Percentiles rank a stretch among this genome's conserved stretches.
These are phyloP conservation scores for Aegilops speltoides DNA, from an alignment of 176 grass and related monocot genomes.

Conservation along the genomic window DNA sequence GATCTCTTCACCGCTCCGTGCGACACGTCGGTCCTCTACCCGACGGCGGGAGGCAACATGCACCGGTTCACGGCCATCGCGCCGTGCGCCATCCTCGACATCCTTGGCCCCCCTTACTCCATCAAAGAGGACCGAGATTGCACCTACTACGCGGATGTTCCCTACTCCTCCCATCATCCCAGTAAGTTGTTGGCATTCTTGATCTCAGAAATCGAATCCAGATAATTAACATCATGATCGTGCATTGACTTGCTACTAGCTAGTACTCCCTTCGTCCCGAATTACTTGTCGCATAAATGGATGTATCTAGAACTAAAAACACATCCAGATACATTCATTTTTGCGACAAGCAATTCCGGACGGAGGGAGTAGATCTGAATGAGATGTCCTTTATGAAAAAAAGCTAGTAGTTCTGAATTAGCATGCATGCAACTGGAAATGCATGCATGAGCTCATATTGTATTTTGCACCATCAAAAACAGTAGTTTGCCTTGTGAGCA, in stretches of 20 bases:
- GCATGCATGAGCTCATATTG: background rate
- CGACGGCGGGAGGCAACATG: slow-evolving; percentile 77
- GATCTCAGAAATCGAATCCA: background rate
- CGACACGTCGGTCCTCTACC: slow-evolving; percentile 72
- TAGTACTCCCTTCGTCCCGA: too few relatives aligned
- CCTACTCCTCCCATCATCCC: slow-evolving; percentile 23
- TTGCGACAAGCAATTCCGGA: too few relatives aligned
- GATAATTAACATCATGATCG: too few relatives aligned
- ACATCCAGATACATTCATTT: too few relatives aligned
- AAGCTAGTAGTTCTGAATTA: background rate
- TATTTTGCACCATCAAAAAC: background rate
- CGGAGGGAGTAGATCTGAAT: background rate
- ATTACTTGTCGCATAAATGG: too few relatives aligned
- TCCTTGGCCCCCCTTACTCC: slow-evolving; percentile 78
- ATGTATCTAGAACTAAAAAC: too few relatives aligned
- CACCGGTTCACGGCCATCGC: slow-evolving; percentile 62
- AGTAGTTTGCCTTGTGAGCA: slow-evolving; percentile 15
- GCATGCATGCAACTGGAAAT: background rate
- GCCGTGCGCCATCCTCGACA: slow-evolving; percentile 61
- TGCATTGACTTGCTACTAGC: too few relatives aligned
- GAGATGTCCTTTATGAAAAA: too few relatives aligned
- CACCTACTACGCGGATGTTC: slow-evolving; percentile 64
- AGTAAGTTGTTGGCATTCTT: slow-evolving; percentile 40
- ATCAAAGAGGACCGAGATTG: slow-evolving; percentile 66
- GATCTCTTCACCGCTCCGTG: slow-evolving; percentile 67